phyloP scores from a whole-genome alignment of 306 rosid species.

The Corylus avellana region DNA sequence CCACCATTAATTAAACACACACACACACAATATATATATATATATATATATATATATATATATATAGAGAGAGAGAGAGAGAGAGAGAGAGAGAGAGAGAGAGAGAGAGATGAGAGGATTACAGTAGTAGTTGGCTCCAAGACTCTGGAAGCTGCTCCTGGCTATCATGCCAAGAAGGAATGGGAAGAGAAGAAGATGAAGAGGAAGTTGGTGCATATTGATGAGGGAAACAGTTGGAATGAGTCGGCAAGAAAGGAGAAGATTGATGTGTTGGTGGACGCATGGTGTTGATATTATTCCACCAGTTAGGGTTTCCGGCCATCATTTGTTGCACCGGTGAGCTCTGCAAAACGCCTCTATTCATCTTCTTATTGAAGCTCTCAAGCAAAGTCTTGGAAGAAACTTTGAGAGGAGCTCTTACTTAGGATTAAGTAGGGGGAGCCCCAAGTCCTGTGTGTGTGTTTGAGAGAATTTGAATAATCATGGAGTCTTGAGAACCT shows the following conservation, averaged over 20 bases:
- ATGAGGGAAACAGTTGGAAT: constrained; percentile 46
- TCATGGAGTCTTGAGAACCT: constrained; percentile 71
- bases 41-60: too few species aligned
- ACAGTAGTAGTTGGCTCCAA: constrained; percentile 94
- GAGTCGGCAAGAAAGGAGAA: constrained; percentile 58
- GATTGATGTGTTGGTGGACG: constrained; percentile 47
- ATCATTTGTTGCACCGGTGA: constrained; percentile 93
- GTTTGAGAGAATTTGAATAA: constrained; percentile 68
- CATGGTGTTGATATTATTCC: constrained; percentile 75
- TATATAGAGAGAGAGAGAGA: neutral
- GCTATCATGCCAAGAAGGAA: constrained; percentile 62
- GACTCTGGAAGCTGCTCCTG: constrained; percentile 82
- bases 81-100: neutral
- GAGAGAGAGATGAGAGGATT: constrained; percentile 10
- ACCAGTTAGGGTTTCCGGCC: constrained; percentile 93
- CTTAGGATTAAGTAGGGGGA: constrained; percentile 54
- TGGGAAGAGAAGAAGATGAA: constrained; percentile 41
- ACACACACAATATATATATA: too few species aligned
- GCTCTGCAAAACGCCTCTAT: constrained; percentile 78
- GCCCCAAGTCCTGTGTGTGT: constrained; percentile 36
- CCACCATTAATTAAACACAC: neutral
- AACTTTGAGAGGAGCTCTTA: constrained; percentile 57
- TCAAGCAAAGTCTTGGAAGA: constrained; percentile 50
- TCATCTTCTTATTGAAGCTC: constrained; percentile 50
- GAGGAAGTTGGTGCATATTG: constrained; percentile 42